Evolutionary conservation across 208 protist genomes (phyloP).

Genomic region (Leishmania tarentolae): DNA sequence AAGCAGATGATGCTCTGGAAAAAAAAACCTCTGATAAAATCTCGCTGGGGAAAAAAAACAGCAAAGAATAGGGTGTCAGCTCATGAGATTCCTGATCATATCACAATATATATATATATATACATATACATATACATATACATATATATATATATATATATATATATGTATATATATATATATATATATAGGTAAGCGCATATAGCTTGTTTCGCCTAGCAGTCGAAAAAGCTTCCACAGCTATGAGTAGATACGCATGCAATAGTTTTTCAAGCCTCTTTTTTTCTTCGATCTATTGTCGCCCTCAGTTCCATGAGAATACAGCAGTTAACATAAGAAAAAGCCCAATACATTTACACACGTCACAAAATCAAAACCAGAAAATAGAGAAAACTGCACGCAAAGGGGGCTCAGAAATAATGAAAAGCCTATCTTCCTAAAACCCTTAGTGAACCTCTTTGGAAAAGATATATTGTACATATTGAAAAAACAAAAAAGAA

Average conservation of each 20-base stretch:
- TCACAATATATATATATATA: slow-evolving; percentile 8
- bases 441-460: background rate
- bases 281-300: background rate
- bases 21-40: background rate
- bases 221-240: too few relatives aligned
- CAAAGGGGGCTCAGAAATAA: background rate
- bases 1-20: too few relatives aligned
- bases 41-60: background rate
- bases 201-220: too few relatives aligned
- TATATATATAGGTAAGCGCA: too few relatives aligned
- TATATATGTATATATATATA: too few relatives aligned
- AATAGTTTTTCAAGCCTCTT: background rate
- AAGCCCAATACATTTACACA: background rate
- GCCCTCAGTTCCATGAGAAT: background rate
- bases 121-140: too few relatives aligned
- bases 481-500: background rate
- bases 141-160: too few relatives aligned
- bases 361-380: background rate
- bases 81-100: background rate
- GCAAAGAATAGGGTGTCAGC: background rate
- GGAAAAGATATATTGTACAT: too few relatives aligned
- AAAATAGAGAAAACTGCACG: background rate
- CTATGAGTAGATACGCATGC: background rate
- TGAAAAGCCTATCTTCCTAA: too few relatives aligned
- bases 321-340: background rate